Evolutionary conservation across 805 yeast genomes (phyloP), one percentile per base, ranked within the genome.

Genomic region (Lachancea sp.): DNA sequence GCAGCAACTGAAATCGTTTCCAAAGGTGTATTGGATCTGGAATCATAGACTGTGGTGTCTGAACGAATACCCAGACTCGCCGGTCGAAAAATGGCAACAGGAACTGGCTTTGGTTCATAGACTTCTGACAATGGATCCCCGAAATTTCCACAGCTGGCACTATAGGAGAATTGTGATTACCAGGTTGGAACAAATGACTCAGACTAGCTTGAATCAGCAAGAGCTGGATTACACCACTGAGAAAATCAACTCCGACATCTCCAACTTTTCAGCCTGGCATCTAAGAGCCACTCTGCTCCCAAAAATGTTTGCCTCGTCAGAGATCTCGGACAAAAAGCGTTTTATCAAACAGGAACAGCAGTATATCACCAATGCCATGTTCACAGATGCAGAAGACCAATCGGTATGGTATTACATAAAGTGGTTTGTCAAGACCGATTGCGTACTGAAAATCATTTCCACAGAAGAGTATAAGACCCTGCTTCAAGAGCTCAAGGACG

Each of bases 1-100:
- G 67, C 63, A 60, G 0, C 76, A 79, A 51, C 65, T 93, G 54
- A 76, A 75, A 44, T 65, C 71, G 45, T 81, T 66, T 52, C 98
- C 99, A 1, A 93, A 93, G 61, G 87, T 90, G 34, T 93, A 93
- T 59, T 93, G 98, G 96, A 81, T 93, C 11, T 93, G 98, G 97
- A 85, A 82, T 54, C 97, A 93, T 60, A 71, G 99, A 31, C 67
- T 76, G 10, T 93, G 99, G 98, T 75, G 85, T 36, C 64, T 91
- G 33, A 72, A 76, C 30, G 59, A 69, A 16, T 75, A 77, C 29
- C 70, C 73, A 1, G 54, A 58, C 0, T 77, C 82, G 10, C 51
- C 59, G 2, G 41, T 46, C 3, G 43, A 44, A n/a, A 66, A 81
- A 44, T 88, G 95, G 93, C 61, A 69, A n/a, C 60, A 57, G 27